A percentile compares a stretch with the other conserved stretches of the same genome.
These are phyloP conservation scores for Rhizophora apiculata DNA, from an alignment of 345 rosid genomes.

Conservation along the genomic window DNA sequence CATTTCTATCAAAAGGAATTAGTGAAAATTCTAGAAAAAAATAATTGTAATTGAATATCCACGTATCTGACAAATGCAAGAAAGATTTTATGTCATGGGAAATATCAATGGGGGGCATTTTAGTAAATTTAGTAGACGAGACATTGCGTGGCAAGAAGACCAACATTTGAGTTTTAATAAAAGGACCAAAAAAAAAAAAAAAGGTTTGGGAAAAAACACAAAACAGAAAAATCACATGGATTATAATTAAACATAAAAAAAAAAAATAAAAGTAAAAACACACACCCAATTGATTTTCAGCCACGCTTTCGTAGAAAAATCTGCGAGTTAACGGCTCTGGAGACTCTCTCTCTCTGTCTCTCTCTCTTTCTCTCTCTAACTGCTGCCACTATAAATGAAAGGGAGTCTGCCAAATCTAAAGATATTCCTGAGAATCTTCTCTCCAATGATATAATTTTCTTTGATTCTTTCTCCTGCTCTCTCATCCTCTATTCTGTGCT, in stretches of 20 bases:
- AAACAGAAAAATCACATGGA: neutral
- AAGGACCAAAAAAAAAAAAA: neutral
- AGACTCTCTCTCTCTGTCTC: neutral
- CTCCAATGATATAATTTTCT: slow-evolving; percentile 12
- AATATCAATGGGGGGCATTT: too few relatives aligned
- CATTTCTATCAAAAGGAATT: too few relatives aligned
- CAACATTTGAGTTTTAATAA: neutral
- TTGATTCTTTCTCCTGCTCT: slow-evolving; percentile 13
- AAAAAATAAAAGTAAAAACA: slow-evolving; percentile 9
- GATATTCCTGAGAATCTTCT: slow-evolving; percentile 47
- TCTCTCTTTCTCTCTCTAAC: neutral
- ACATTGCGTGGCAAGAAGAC: neutral
- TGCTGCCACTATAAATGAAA: neutral
- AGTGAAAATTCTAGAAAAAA: too few relatives aligned
- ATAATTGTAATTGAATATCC: too few relatives aligned
- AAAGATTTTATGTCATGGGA: too few relatives aligned
- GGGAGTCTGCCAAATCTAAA: neutral
- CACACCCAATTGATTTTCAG: slow-evolving; percentile 24
- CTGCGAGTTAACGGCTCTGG: slow-evolving; percentile 36
- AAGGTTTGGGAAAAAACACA: neutral
- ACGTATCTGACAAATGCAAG: too few relatives aligned
- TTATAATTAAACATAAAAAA: neutral
- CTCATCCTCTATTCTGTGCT: neutral
- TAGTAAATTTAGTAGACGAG: too few relatives aligned
- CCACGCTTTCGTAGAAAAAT: slow-evolving; percentile 46